A percentile compares a stretch with the other conserved stretches of the same genome.
Evolutionary conservation across 108 stramenopile genomes (phyloP).

Genomic region (Cyclostephanos invisitatus): DNA sequence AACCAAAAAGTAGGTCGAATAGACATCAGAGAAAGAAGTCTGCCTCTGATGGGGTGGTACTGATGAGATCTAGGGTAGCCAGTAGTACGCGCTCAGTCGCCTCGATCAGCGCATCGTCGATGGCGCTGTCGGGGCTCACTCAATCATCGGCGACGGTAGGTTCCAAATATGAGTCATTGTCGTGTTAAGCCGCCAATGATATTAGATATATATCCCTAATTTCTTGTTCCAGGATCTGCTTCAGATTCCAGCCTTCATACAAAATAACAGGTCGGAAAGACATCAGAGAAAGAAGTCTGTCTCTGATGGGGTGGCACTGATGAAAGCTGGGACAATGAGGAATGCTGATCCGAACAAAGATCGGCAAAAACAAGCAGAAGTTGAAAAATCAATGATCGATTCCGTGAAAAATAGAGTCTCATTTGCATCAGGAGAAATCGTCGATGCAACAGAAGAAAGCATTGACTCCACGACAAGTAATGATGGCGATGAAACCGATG

Average conservation of each 20-base stretch:
- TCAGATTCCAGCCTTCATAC: slow-evolving; percentile 13
- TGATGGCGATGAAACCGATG: slow-evolving; percentile 43
- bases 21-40: slow-evolving; percentile 42
- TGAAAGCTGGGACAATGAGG: slow-evolving; percentile 32
- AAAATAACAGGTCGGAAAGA: slow-evolving; percentile 12
- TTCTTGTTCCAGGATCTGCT: slow-evolving; percentile 30
- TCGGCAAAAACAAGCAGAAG: background rate
- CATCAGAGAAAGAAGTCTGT: slow-evolving; percentile 44
- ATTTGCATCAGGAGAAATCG: slow-evolving; percentile 2
- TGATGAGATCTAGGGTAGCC: slow-evolving; percentile 30
- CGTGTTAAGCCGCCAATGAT: too few relatives aligned
- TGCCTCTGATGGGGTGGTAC: slow-evolving; percentile 51
- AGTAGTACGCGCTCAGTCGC: background rate
- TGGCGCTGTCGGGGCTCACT: too few relatives aligned
- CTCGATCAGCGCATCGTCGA: background rate
- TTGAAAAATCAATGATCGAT: background rate
- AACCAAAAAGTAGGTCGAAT: slow-evolving; percentile 5
- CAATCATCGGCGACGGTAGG: too few relatives aligned
- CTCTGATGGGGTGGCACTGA: slow-evolving; percentile 52
- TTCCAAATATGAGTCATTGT: too few relatives aligned
- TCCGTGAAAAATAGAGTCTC: background rate
- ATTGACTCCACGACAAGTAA: slow-evolving; percentile 23
- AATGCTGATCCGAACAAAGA: background rate
- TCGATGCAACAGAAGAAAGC: slow-evolving; percentile 8
- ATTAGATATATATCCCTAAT: background rate